phyloP scores from a whole-genome alignment of 805 yeast genomes.

The Wickerhamiella kurtzmanii region DNA sequence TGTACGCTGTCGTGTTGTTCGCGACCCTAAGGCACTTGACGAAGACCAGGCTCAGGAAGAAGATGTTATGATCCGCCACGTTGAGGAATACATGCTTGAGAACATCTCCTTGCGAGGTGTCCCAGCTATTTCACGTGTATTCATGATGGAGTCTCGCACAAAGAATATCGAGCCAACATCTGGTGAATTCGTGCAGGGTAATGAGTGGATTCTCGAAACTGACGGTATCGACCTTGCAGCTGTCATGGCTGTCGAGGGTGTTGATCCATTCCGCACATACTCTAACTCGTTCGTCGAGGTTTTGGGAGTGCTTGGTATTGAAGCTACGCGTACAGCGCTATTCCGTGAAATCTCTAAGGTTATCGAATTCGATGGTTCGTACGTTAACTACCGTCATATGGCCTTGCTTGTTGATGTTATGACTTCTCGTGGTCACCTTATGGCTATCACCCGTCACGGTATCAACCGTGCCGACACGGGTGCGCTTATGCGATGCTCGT shows the following conservation, averaged over 20 bases:
- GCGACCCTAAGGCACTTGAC: constrained; percentile 87
- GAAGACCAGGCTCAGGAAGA: constrained; percentile 94
- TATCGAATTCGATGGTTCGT: constrained; percentile 98
- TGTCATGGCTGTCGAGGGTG: constrained; percentile 91
- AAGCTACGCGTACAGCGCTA: constrained; percentile 90
- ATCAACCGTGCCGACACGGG: constrained; percentile 97
- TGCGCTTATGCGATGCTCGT: constrained; percentile 97
- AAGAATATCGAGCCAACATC: constrained; percentile 43
- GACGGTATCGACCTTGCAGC: constrained; percentile 95
- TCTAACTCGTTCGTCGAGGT: constrained; percentile 95
- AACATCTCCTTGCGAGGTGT: constrained; percentile 92
- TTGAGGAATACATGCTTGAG: constrained; percentile 93
- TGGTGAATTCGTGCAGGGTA: constrained; percentile 79
- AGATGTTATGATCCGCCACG: constrained; percentile 87
- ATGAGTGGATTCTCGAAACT: constrained; percentile 97
- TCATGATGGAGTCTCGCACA: constrained; percentile 36
- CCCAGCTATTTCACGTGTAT: constrained; percentile 79
- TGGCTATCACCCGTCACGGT: constrained; percentile 99
- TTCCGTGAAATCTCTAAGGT: constrained; percentile 92
- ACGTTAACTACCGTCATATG: constrained; percentile 96
- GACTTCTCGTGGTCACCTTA: constrained; percentile 96
- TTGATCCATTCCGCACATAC: constrained; percentile 78
- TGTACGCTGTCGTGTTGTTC: constrained; percentile 94
- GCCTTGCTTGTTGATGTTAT: constrained; percentile 93
- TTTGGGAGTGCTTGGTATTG: constrained; percentile 90